These are phyloP conservation scores for Plenodomus biglobosus DNA, from an alignment of 2,329 filamentous ascomycete genomes.

Conservation along the genomic window DNA sequence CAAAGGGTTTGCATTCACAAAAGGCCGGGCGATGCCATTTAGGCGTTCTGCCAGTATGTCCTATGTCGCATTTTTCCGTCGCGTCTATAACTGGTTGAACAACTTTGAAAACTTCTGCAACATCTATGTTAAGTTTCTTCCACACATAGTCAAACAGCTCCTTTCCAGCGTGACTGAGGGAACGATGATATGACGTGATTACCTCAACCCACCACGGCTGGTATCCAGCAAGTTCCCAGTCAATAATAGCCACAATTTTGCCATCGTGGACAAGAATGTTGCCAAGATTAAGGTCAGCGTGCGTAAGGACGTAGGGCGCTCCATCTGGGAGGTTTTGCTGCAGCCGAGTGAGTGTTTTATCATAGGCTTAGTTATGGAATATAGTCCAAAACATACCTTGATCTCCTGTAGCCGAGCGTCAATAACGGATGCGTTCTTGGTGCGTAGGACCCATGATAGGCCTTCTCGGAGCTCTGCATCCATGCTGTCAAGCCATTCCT, in stretches of 20 bases:
- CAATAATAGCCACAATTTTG: slow-evolving; percentile 12
- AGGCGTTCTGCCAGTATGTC: too few relatives aligned
- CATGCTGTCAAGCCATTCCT: slow-evolving; percentile 12
- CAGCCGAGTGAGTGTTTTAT: neutral
- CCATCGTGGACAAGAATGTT: slow-evolving; percentile 14
- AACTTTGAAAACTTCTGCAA: too few relatives aligned
- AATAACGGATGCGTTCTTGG: too few relatives aligned
- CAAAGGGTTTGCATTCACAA: slow-evolving; percentile 7
- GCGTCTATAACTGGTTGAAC: too few relatives aligned
- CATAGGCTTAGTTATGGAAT: neutral
- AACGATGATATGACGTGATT: neutral
- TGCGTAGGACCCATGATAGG: too few relatives aligned
- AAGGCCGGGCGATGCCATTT: too few relatives aligned
- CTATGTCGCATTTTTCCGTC: too few relatives aligned
- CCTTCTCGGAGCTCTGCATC: slow-evolving; percentile 8
- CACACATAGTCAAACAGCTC: slow-evolving; percentile 2
- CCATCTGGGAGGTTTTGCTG: neutral
- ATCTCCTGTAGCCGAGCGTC: slow-evolving; percentile 4
- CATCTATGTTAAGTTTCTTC: too few relatives aligned
- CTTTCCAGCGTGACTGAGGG: neutral
- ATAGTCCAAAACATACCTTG: neutral
- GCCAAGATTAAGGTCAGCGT: slow-evolving; percentile 9
- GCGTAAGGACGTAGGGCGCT: slow-evolving; percentile 10
- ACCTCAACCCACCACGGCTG: slow-evolving; percentile 8
- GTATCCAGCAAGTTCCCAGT: slow-evolving; percentile 15